A percentile compares a stretch with the other conserved stretches of the same genome.
These are phyloP conservation scores for Nannizziopsis barbatae DNA, from an alignment of 2,329 filamentous ascomycete species.

Conservation along the genomic window DNA sequence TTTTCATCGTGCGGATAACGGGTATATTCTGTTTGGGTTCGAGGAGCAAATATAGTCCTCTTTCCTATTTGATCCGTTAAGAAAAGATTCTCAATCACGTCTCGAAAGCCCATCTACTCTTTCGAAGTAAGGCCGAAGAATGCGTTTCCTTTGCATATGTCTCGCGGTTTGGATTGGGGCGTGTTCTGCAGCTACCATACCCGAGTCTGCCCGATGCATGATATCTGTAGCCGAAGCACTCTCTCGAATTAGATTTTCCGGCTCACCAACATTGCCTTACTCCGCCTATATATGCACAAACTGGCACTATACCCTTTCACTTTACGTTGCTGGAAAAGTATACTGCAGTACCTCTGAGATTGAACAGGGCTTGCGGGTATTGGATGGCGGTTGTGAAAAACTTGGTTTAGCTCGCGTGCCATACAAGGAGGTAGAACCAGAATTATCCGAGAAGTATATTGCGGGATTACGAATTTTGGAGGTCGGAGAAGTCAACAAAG, in stretches of 20 bases:
- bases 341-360: slow-evolving; percentile 8
- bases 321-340: slow-evolving; percentile 8
- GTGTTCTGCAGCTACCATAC: background rate
- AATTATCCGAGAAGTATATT: slow-evolving; percentile 8
- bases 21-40: too few relatives aligned
- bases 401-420: slow-evolving; percentile 3
- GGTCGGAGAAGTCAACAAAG: slow-evolving; percentile 5
- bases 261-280: background rate
- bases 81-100: too few relatives aligned
- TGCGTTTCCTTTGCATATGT: slow-evolving; percentile 1
- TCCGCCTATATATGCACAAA: slow-evolving; percentile 1
- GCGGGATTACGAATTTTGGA: slow-evolving; percentile 7
- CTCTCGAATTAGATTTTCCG: slow-evolving; percentile 3
- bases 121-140: background rate
- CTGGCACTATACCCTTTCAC: slow-evolving; percentile 4
- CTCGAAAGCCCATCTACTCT: background rate
- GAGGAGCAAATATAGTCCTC: background rate
- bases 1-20: too few relatives aligned
- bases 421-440: slow-evolving; percentile 6
- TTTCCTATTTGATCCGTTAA: too few relatives aligned
- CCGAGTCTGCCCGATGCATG: slow-evolving; percentile 5
- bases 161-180: background rate
- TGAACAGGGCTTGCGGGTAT: slow-evolving; percentile 1
- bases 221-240: slow-evolving; percentile 8
- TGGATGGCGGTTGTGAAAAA: slow-evolving; percentile 7